Base-by-base conservation (phyloP, 257 asterid genomes). In the Solanum ahanhuiri region DNA sequence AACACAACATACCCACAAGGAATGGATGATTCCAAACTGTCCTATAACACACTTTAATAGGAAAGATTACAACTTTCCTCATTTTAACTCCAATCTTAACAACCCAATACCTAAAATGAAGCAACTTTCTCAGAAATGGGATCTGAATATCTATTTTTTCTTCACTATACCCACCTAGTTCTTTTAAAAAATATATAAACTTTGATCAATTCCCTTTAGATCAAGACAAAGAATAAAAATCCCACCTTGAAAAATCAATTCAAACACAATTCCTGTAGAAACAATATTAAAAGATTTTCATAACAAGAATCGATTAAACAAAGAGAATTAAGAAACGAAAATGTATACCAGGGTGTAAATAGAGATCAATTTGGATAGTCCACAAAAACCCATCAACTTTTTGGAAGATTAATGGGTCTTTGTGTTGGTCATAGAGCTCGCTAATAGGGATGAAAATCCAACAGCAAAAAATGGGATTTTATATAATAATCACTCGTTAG, bases 11-110 rank as follows among this genome's bases (percentile, higher is more conserved):
- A 84, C 89, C 95, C 87, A 93, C 95, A 33, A 95, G 92, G 70
- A 95, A 93, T 41, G 98, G 98, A 91, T 96, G 99, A 89, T 88
- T 87, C 87, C 92, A 91, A 90, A 92, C 93, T 91, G 90, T 91
- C 94, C 91, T 92, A 85, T 86, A 89, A 88, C 94, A 91, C 43
- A 89, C 85, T 84, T 89, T 91, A 79, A 93, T 33, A 31, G 89
- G 86, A 91, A 88, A 93, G 60, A 87, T 88, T 92, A 87, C 91
- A 71, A 85, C 88, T 89, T 93, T 89, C 87, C 88, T 92, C 92
- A 94, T 83, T 87, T 91, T 90, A 88, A 89, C 90, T 64, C 92
- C 93, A 92, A 93, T 87, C 89, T 92, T 89, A 89, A 72, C 87
- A 89, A 89, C 25, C 89, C 90, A 82, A 83, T 82, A 58, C 91